Base-by-base conservation (phyloP, 192 early-diverging fungal species). In the Coemansia sp. region DNA sequence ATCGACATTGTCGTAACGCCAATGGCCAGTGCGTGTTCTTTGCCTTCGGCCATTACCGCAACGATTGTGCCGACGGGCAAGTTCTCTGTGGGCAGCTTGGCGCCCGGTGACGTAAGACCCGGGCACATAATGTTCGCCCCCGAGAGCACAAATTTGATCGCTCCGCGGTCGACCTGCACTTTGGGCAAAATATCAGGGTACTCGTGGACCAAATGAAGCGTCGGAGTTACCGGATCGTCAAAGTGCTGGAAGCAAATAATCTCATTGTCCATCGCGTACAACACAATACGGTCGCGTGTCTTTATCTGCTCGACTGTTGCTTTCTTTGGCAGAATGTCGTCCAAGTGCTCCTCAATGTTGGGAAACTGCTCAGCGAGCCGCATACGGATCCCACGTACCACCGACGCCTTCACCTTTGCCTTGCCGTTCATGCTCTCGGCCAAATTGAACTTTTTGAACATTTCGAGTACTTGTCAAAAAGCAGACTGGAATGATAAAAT, bases 71-170 rank as follows among this genome's bases (percentile, higher is more conserved):
- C 90, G 19, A 74, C 85, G 1, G 88, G 86, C 23, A 97, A 75
- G 26, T 88, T 85, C 22, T 72, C 70, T 19, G 87, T 86, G 21
- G 89, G 87, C 84, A 99, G 85, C 47, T 84, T 77, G 9, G 92
- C 97, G 6, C 96, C 96, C 27, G 89, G 87, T 35, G 93, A 95
- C 14, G 97, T 99, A 72, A 99, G 75, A 27, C 97, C 97, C 4
- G 95, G 97, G 64, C 95, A 97, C 97, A 99, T 99, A 67, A 99
- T 95, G 74, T 96, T 93, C 52, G 95, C 95, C 1, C 96, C 96
- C 10, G 90, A 90, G 19, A 99, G 87, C 5, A 99, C 91, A 80
- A 95, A 97, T 82, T 98, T 98, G 77, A 98, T 97, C 38, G 97
- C 97, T 6, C 97, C 97, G 12, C 89, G 85, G 72, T 99, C 97